Conservation (phyloP, 2,329 filamentous ascomycete species). For the Mariannaea sp. region DNA sequence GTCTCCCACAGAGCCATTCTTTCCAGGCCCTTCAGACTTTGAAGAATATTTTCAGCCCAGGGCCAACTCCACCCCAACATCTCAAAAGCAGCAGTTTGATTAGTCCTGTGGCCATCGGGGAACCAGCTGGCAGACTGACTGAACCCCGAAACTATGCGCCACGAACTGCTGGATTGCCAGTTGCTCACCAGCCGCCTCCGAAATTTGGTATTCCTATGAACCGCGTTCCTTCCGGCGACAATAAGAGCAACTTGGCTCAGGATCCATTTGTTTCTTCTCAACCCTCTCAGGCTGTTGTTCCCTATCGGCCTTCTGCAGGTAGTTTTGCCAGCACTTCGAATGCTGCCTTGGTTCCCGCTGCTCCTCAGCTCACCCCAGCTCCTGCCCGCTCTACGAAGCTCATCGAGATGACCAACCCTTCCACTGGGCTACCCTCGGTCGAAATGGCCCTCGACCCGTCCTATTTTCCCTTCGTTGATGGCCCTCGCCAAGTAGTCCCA, state of each 20-base stretch:
- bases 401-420: constrained; percentile 43
- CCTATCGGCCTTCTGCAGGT: neutral
- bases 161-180: constrained; percentile 37
- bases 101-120: constrained; percentile 11
- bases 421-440: constrained; percentile 42
- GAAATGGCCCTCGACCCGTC: constrained; percentile 43
- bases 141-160: constrained; percentile 52
- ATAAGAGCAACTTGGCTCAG: neutral
- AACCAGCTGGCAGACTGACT: constrained; percentile 36
- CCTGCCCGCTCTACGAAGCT: constrained; percentile 45
- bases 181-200: constrained; percentile 43
- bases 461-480: constrained; percentile 55
- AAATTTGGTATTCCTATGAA: constrained; percentile 42
- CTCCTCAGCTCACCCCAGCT: constrained; percentile 21
- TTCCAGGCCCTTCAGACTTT: constrained; percentile 16
- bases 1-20: constrained; percentile 25
- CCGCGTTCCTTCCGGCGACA: neutral
- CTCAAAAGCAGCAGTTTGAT: constrained; percentile 6
- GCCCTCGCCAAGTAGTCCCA: constrained; percentile 38
- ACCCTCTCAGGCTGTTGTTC: neutral
- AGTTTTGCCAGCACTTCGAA: neutral
- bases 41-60: constrained; percentile 24
- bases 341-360: neutral
- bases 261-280: constrained; percentile 28
- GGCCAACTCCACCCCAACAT: constrained; percentile 26